Evolutionary conservation across 1,284 basidiomycete species (phyloP), one percentile per base, ranked within the genome.

Genomic region (Cryptococcus sp.): DNA sequence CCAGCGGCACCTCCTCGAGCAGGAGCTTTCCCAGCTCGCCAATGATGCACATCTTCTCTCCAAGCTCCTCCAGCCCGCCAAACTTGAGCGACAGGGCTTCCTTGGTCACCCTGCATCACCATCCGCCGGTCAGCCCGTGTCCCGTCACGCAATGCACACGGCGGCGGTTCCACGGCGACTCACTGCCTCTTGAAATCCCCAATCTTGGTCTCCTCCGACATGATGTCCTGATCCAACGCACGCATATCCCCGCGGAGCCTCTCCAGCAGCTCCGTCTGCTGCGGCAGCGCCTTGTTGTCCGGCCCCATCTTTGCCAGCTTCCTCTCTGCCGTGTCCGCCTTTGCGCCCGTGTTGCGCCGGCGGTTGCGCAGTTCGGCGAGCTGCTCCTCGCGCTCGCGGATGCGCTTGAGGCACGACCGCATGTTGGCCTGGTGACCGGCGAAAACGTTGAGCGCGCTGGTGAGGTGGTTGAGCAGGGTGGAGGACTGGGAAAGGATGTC

Each of bases 301-400:
- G 89, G 83, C 52, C 83, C 84, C 92, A 96, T 96, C 79, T 88
- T 95, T 71, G 83, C 83, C 24, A 97, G 81, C 75, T 93, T 95
- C 80, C 83, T 88, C 71, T 96, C 92, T 0, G 91, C 91, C n/a
- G 83, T 75, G 58, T 96, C 93, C 0, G 91, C 89, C 61, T 88
- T 88, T 24, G 82, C 75, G 13, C 81, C 82, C 3, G 92, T 80
- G 6, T 80, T 79, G 62, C 86, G 85, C 55, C 91, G 82, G 18
- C 86, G 81, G 20, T 85, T 82, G 66, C 86, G 86, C 37, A 93
- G 78, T 9, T 89, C 86, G 55, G 91, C 89, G 4, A 95, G 82
- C 6, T 79, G 80, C 72, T 97, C 93, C 72, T 97, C 94, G 11
- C 87, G 81, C 6, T 89, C 85, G 28, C 93, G 85, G 50, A 97